Evolutionary conservation across 1,284 basidiomycete species (phyloP).

Genomic region (Cystobasidiaceae sp.): DNA sequence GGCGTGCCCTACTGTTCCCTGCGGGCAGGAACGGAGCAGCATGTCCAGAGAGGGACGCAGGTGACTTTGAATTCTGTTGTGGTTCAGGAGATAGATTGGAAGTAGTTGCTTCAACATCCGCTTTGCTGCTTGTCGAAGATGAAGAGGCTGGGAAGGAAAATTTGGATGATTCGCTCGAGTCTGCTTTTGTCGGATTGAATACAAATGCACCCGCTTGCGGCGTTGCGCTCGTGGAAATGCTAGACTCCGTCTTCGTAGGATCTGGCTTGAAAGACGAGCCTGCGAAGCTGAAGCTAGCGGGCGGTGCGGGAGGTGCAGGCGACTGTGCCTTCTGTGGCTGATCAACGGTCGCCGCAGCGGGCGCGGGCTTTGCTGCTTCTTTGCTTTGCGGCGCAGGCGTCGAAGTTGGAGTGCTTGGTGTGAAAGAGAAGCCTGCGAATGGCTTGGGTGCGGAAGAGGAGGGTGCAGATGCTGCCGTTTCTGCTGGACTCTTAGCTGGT

Average conservation of each 20-base stretch:
- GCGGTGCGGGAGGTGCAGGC: conserved; percentile 36
- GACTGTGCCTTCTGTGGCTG: conserved; percentile 1
- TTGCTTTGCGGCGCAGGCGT: background rate
- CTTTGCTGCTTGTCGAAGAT: background rate
- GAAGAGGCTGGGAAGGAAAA: conserved; percentile 37
- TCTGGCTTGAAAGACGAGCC: conserved; percentile 34
- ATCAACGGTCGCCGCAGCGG: background rate
- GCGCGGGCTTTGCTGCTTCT: background rate
- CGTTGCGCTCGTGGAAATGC: background rate
- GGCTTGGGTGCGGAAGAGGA: too few relatives aligned
- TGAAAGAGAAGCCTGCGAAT: too few relatives aligned
- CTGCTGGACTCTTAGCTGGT: too few relatives aligned
- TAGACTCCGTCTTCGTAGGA: conserved; percentile 6
- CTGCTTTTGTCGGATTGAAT: conserved; percentile 35
- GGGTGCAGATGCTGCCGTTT: too few relatives aligned
- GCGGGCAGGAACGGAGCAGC: conserved; percentile 20
- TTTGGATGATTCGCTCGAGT: conserved; percentile 36
- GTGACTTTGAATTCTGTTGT: background rate
- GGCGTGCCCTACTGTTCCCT: conserved; percentile 21
- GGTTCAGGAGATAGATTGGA: conserved; percentile 14
- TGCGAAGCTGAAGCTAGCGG: conserved; percentile 38
- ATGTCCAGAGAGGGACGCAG: background rate
- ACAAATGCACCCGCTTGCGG: conserved; percentile 37
- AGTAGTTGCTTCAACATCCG: conserved; percentile 20
- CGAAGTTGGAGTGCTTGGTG: too few relatives aligned